A percentile compares a stretch with the other conserved stretches of the same genome.
Evolutionary conservation across 768 basidiomycete genomes (phyloP).

Genomic region (Tephrocybe sp.): DNA sequence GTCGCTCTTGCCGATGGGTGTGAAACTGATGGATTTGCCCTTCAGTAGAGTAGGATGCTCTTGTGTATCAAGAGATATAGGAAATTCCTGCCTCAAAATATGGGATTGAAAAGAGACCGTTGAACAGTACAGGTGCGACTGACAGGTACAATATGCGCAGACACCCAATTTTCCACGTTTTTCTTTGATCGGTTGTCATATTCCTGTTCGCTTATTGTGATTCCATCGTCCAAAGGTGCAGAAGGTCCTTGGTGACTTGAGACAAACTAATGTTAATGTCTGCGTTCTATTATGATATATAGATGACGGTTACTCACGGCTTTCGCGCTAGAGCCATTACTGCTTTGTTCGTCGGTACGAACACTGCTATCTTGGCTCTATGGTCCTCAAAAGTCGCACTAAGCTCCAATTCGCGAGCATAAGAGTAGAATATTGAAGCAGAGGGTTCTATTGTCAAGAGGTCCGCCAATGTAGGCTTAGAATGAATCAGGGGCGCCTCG

Average conservation of each 20-base stretch:
- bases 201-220: conserved; percentile 66
- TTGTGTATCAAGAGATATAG: conserved; percentile 42
- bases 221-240: conserved; percentile 34
- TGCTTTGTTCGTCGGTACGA: conserved; percentile 88
- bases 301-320: conserved; percentile 59
- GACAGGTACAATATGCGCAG: conserved; percentile 84
- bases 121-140: conserved; percentile 6
- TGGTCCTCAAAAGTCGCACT: conserved; percentile 48
- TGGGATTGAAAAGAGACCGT: background rate
- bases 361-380: conserved; percentile 49
- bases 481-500: conserved; percentile 38
- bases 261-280: conserved; percentile 5
- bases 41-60: conserved; percentile 60
- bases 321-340: conserved; percentile 79
- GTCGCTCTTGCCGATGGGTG: conserved; percentile 33
- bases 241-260: conserved; percentile 61
- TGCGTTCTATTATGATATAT: background rate
- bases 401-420: conserved; percentile 72
- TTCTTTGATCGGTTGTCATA: conserved; percentile 56
- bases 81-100: conserved; percentile 38
- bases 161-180: conserved; percentile 81
- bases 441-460: conserved; percentile 74
- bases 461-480: conserved; percentile 66
- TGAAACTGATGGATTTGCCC: conserved; percentile 59
- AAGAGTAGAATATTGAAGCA: conserved; percentile 82